Conservation (phyloP, 352 stramenopile genomes). For the Phytopythium helicoides region DNA sequence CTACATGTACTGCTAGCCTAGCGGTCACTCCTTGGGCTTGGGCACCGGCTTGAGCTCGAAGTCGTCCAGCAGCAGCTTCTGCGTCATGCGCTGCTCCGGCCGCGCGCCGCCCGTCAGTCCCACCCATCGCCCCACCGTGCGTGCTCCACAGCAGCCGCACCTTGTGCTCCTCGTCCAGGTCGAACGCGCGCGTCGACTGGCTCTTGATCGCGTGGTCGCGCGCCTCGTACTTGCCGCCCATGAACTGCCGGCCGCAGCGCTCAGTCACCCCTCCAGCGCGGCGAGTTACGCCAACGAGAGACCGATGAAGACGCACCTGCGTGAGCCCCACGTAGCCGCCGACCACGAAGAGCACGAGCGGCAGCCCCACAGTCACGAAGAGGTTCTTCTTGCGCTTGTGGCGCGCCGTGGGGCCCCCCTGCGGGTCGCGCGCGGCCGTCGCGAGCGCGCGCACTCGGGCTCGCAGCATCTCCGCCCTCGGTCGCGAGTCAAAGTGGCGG, state of each 20-base stretch:
- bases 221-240: slow-evolving; percentile 79
- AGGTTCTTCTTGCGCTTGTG: slow-evolving; percentile 57
- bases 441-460: slow-evolving; percentile 18
- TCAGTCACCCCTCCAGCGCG: no score
- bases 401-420: slow-evolving; percentile 7
- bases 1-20: not conserved
- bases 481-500: slow-evolving; percentile 4
- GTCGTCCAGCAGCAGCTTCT: slow-evolving; percentile 79
- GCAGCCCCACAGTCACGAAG: slow-evolving; percentile 69
- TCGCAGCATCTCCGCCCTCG: slow-evolving; percentile 21
- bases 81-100: slow-evolving; percentile 66
- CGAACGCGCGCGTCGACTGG: slow-evolving; percentile 75
- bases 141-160: slow-evolving; percentile 20
- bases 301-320: slow-evolving; percentile 39
- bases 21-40: slow-evolving; percentile 29
- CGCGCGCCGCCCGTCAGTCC: not conserved
- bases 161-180: slow-evolving; percentile 86
- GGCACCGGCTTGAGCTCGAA: slow-evolving; percentile 87
- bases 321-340: slow-evolving; percentile 73
- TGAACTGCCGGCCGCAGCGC: slow-evolving; percentile 50
- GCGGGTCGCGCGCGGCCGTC: slow-evolving; percentile 9
- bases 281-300: not conserved
- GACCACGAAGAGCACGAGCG: slow-evolving; percentile 81
- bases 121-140: not conserved
- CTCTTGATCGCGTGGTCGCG: slow-evolving; percentile 82